Conservation (phyloP, 805 yeast species). For the Suhomyces emberorum region DNA sequence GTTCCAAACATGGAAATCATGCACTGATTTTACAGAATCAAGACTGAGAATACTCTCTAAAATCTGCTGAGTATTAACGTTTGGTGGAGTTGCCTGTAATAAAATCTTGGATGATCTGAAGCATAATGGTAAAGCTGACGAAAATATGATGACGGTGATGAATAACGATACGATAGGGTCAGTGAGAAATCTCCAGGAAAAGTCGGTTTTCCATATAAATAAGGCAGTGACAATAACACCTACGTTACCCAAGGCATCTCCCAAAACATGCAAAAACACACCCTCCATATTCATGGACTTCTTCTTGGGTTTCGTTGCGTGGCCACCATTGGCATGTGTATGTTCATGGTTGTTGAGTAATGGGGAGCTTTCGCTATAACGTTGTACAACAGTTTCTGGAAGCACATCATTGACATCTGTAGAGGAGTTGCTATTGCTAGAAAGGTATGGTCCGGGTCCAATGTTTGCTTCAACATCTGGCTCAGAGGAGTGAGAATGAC, state of each 20-base stretch:
- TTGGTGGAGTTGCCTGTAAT: conserved; percentile 89
- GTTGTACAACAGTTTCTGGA: conserved; percentile 47
- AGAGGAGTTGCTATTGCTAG: conserved; percentile 19
- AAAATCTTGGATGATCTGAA: conserved; percentile 81
- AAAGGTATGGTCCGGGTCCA: conserved; percentile 3
- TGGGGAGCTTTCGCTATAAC: conserved; percentile 35
- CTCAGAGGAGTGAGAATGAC: conserved; percentile 31
- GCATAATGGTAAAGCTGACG: conserved; percentile 89
- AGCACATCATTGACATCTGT: conserved; percentile 34
- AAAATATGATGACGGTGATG: conserved; percentile 83
- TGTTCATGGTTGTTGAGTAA: conserved; percentile 24
- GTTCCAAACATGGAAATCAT: conserved; percentile 97
- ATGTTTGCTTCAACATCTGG: conserved; percentile 3
- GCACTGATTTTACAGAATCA: conserved; percentile 77
- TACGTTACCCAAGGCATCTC: conserved; percentile 93
- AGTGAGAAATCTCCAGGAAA: conserved; percentile 77
- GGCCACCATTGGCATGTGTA: conserved; percentile 10
- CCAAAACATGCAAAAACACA: conserved; percentile 89
- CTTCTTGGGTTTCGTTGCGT: conserved; percentile 19
- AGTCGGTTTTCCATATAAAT: conserved; percentile 91
- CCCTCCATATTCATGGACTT: conserved; percentile 96
- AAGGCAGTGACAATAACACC: conserved; percentile 90
- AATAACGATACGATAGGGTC: conserved; percentile 86
- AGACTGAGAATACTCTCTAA: conserved; percentile 63
- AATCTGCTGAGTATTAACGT: conserved; percentile 72